Evolutionary conservation across 176 grass and related monocot genomes (phyloP).

Genomic region (Oryza nivara): DNA sequence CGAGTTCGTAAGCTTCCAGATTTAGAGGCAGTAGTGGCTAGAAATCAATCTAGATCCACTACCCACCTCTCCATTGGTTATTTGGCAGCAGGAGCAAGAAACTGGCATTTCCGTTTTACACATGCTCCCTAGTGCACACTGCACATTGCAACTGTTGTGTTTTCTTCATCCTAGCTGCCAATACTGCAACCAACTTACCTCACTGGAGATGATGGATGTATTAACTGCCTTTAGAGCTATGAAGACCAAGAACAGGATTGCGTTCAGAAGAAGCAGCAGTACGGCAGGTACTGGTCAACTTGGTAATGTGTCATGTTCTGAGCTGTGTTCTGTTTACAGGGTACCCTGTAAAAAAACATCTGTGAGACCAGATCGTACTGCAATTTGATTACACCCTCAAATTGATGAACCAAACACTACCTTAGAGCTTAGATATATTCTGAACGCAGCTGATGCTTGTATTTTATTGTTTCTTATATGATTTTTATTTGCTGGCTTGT

Average conservation of each 20-base stretch:
- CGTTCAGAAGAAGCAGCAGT: background rate
- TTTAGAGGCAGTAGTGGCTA: background rate
- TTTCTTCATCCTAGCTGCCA: background rate
- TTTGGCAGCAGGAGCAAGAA: background rate
- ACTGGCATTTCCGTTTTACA: background rate
- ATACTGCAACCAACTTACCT: background rate
- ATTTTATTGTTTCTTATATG: background rate
- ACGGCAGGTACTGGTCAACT: background rate
- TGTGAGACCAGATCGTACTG: background rate
- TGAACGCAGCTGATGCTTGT: background rate
- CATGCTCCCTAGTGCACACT: background rate
- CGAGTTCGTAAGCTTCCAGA: background rate
- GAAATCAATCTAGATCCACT: background rate
- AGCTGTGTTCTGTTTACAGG: background rate
- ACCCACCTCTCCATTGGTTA: background rate
- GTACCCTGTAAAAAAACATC: background rate
- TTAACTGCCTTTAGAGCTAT: background rate
- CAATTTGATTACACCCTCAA: background rate
- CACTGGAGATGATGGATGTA: background rate
- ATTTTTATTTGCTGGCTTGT: background rate
- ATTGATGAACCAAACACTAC: background rate
- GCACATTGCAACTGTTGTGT: background rate
- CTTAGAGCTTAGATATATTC: background rate
- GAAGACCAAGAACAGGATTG: background rate
- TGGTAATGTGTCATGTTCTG: background rate